Percentiles rank a stretch among this genome's conserved stretches.
Evolutionary conservation across 352 stramenopile species (phyloP).

Genomic region (Paralagenidium karlingii): DNA sequence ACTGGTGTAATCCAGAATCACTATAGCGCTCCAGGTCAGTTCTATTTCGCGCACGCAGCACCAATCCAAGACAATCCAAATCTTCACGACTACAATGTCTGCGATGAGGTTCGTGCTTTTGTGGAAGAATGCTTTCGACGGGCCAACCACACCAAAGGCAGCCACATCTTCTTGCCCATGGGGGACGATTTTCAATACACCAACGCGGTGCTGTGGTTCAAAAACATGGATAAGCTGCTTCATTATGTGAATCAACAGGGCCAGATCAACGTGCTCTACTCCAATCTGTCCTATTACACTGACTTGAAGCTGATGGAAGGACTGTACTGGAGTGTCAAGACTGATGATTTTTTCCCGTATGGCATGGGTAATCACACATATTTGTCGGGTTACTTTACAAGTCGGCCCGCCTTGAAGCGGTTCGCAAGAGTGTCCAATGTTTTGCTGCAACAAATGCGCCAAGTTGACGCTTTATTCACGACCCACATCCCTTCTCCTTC

Average conservation of each 20-base stretch:
- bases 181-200: slow-evolving; percentile 92
- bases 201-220: slow-evolving; percentile 82
- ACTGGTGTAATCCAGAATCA: slow-evolving; percentile 82
- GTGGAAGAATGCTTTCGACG: slow-evolving; percentile 57
- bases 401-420: slow-evolving; percentile 85
- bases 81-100: slow-evolving; percentile 85
- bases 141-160: slow-evolving; percentile 52
- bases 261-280: slow-evolving; percentile 93
- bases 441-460: slow-evolving; percentile 83
- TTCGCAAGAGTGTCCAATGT: slow-evolving; percentile 84
- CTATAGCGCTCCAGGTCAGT: slow-evolving; percentile 61
- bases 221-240: slow-evolving; percentile 97
- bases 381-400: slow-evolving; percentile 96
- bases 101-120: slow-evolving; percentile 74
- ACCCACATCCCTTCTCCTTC: slow-evolving; percentile 34
- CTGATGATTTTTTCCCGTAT: slow-evolving; percentile 97
- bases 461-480: slow-evolving; percentile 77
- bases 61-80: slow-evolving; percentile 79
- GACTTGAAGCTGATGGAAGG: slow-evolving; percentile 82
- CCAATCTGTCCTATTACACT: slow-evolving; percentile 93
- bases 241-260: slow-evolving; percentile 88
- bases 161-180: slow-evolving; percentile 86
- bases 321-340: slow-evolving; percentile 80
- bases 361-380: slow-evolving; percentile 87
- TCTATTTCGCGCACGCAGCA: slow-evolving; percentile 59